Base-by-base conservation (phyloP, 306 rosid genomes). In the Sophora flavescens region DNA sequence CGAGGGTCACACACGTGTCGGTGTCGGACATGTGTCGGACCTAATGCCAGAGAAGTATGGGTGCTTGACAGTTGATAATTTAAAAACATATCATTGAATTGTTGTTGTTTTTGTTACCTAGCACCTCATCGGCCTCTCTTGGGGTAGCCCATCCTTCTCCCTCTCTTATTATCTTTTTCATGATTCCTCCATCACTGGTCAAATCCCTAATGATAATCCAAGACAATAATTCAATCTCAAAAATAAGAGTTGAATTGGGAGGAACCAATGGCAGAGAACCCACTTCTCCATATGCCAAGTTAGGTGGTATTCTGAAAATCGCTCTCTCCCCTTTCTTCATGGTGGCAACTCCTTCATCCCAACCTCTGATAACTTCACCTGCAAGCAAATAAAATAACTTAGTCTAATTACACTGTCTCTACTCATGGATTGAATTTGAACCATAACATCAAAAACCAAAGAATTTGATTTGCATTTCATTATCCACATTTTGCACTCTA, bases 291-390 rank as follows among this genome's bases (percentile, higher is more conserved):
- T 90, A 90, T 12, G 88, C 92, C 72, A 90, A 66, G n/a, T 74
- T 74, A 8, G 96, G 88, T 22, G 96, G 91, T 14, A 88, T 84
- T 63, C 65, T 84, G 74, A 90, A 90, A 39, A 84, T 63, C 77
- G 96, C 90, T 82, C 88, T 86, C 81, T 90, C 96, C 28, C 96
- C 91, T 66, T 79, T 86, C 79, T 84, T 88, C 92, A 88, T 90
- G 18, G 86, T 83, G 17, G 74, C 87, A 54, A 90, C 88, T 57
- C 92, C 92, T 76, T 86, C 89, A 73, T 88, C 96, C 96, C 85
- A 84, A 6, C 96, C 96, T 53, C 70, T 83, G 79, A 90, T 90
- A 22, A 90, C 96, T 79, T 86, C 96, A 77, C 87, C 94, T 87
- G 75, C 18, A 53, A 58, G 8, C 22, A 58, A 30, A 79, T 18